phyloP scores from a whole-genome alignment of 768 basidiomycete species.

The Pleurotus cornucopiae region DNA sequence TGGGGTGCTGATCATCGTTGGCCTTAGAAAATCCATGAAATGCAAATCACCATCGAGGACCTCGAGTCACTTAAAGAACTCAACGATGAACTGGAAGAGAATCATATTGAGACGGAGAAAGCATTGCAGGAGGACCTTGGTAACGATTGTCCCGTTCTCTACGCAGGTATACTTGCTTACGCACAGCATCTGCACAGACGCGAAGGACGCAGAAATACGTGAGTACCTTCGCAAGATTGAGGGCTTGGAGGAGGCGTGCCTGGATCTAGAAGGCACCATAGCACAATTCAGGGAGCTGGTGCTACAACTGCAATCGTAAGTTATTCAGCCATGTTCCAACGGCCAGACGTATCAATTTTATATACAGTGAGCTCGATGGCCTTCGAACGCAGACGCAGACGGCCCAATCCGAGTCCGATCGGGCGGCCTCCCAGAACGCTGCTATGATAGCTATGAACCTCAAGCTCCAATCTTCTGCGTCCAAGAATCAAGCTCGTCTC shows the following conservation, averaged over 20 bases:
- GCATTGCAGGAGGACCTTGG: constrained; percentile 86
- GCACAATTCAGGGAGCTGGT: constrained; percentile 92
- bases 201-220: constrained; percentile 65
- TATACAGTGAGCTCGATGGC: constrained; percentile 75
- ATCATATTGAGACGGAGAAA: constrained; percentile 91
- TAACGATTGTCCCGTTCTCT: constrained; percentile 20
- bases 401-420: constrained; percentile 77
- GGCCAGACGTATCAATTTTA: constrained; percentile 1
- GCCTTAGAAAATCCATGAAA: constrained; percentile 91
- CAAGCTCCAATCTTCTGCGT: constrained; percentile 86
- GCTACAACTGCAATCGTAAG: constrained; percentile 71
- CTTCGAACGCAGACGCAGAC: constrained; percentile 84
- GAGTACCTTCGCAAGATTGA: constrained; percentile 65
- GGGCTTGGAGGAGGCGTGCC: constrained; percentile 69
- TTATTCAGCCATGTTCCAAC: constrained; percentile 1
- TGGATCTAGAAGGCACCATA: constrained; percentile 87
- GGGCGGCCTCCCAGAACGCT: constrained; percentile 83
- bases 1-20: neutral
- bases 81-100: constrained; percentile 95
- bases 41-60: constrained; percentile 94
- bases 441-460: constrained; percentile 93
- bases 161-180: neutral
- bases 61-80: constrained; percentile 94
- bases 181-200: constrained; percentile 34
- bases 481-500: constrained; percentile 85